phyloP scores from a whole-genome alignment of 768 basidiomycete species.

The Suillus plorans region DNA sequence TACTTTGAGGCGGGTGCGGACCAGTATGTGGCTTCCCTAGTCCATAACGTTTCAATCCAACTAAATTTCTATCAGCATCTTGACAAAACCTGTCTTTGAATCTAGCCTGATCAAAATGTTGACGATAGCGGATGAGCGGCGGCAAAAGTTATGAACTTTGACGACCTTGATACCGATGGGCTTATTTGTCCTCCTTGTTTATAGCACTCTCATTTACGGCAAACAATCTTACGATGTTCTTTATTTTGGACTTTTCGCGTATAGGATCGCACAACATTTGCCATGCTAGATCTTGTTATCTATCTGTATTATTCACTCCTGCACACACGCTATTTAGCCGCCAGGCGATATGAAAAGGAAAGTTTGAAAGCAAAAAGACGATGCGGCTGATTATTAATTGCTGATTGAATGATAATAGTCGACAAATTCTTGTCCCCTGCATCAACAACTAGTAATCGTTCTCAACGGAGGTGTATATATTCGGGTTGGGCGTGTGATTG shows the following conservation, averaged over 20 bases:
- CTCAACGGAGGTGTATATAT: background rate
- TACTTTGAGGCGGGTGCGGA: conserved; percentile 77
- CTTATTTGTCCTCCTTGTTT: background rate
- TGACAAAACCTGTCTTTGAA: conserved; percentile 80
- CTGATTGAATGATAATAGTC: background rate
- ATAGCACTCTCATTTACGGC: background rate
- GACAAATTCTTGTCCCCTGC: background rate
- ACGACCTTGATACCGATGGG: background rate
- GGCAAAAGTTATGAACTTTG: conserved; percentile 13
- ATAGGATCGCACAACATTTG: background rate
- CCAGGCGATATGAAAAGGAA: background rate
- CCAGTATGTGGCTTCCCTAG: conserved; percentile 45
- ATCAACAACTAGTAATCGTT: background rate
- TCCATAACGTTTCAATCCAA: background rate
- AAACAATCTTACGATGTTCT: background rate
- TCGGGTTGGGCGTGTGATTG: background rate
- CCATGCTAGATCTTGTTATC: background rate
- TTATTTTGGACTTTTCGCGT: background rate
- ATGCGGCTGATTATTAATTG: background rate
- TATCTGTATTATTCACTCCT: conserved; percentile 5
- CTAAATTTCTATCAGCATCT: conserved; percentile 43
- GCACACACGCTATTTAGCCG: background rate
- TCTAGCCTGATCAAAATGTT: conserved; percentile 45
- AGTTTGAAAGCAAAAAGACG: background rate
- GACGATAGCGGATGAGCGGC: conserved; percentile 41